phyloP scores from a whole-genome alignment of 331 rosid species.

The Cydonia oblonga region DNA sequence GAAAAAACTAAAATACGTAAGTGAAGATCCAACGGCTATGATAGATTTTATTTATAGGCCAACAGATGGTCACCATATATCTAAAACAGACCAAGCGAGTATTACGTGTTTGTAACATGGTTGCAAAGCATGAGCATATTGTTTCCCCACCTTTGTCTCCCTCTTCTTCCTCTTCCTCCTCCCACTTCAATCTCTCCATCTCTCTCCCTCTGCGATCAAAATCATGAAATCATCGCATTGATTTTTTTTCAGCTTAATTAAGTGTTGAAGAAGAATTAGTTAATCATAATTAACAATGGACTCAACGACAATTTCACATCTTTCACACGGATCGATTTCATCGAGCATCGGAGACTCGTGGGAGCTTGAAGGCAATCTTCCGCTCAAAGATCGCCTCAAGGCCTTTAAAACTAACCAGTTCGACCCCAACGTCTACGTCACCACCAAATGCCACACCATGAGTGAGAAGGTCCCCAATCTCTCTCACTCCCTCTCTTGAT shows the following conservation, averaged over 20 bases:
- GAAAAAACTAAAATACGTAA: neutral
- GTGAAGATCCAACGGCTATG: neutral
- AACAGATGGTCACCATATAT: too few relatives aligned
- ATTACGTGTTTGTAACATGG: neutral
- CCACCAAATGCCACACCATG: constrained; percentile 69
- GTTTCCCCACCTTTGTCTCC: neutral
- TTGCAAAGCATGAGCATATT: neutral
- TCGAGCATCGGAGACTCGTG: constrained; percentile 33
- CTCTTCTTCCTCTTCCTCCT: neutral
- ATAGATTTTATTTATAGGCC: neutral
- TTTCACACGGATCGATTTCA: constrained; percentile 49
- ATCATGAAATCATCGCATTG: neutral
- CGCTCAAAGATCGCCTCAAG: constrained; percentile 63
- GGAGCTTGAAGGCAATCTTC: constrained; percentile 51
- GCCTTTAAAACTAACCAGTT: constrained; percentile 55
- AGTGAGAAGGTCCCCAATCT: constrained; percentile 44
- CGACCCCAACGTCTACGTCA: constrained; percentile 50
- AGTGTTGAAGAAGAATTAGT: neutral
- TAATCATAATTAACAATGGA: constrained; percentile 23
- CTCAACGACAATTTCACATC: constrained; percentile 16
- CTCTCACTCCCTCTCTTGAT: neutral
- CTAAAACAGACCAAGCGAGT: constrained; percentile 17
- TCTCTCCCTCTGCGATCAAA: neutral
- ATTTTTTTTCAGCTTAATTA: neutral
- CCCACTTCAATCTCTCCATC: neutral